Conservation (phyloP, 306 rosid genomes). For the Canavalia ensiformis region DNA sequence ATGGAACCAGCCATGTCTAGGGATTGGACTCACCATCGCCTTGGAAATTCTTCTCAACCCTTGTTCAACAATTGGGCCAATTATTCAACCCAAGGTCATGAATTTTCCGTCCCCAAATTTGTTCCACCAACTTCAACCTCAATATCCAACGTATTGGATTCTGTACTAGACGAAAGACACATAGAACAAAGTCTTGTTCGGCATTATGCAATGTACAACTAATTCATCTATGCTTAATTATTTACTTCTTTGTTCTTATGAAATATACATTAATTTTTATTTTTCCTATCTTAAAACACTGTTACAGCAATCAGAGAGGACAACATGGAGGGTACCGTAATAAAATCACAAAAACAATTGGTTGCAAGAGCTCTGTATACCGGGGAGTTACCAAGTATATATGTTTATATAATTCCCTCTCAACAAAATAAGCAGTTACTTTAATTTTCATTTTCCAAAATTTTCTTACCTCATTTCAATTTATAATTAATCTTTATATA, state of each 20-base stretch:
- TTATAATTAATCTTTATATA: constrained; percentile 13
- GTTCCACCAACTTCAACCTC: too few species aligned
- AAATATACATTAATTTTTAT: background rate
- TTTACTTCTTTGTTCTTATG: background rate
- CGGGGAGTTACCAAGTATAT: constrained; percentile 57
- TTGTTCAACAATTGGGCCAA: background rate
- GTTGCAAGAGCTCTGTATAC: constrained; percentile 30
- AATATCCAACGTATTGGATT: too few species aligned
- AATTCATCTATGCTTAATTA: background rate
- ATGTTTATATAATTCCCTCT: background rate
- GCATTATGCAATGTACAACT: background rate
- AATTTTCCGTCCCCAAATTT: too few species aligned
- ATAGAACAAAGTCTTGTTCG: background rate
- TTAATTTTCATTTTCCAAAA: background rate
- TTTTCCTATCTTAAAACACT: background rate
- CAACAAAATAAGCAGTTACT: too few species aligned
- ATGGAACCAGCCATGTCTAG: background rate
- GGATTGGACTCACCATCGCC: background rate
- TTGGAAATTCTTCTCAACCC: background rate
- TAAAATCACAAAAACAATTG: too few species aligned
- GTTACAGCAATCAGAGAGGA: background rate
- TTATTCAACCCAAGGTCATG: background rate
- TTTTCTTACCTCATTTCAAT: background rate
- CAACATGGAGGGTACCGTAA: background rate
- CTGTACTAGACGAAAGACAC: background rate